Evolutionary conservation across 2,329 filamentous ascomycete genomes (phyloP).

Genomic region (Aspergillus jensenii): DNA sequence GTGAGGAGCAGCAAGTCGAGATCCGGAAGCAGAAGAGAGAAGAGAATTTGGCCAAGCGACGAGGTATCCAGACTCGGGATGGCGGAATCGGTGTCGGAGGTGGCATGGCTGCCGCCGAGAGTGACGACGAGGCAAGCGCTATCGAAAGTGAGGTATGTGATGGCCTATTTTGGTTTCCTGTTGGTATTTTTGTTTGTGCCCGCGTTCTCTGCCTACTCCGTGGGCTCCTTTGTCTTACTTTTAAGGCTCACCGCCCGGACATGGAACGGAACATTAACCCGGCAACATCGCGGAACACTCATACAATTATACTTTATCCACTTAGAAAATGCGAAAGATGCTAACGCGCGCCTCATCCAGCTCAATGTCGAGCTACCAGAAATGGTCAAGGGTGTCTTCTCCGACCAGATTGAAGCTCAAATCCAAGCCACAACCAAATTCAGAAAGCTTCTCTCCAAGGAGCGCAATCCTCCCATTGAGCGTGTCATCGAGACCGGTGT

Average conservation of each 20-base stretch:
- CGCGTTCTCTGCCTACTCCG: background rate
- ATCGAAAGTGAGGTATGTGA: slow-evolving; percentile 90
- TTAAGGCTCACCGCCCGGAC: slow-evolving; percentile 38
- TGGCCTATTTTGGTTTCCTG: slow-evolving; percentile 15
- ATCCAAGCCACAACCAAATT: slow-evolving; percentile 98
- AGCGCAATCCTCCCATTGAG: slow-evolving; percentile 98
- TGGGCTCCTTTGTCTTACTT: slow-evolving; percentile 28
- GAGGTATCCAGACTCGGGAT: slow-evolving; percentile 84
- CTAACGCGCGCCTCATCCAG: slow-evolving; percentile 50
- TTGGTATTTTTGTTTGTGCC: slow-evolving; percentile 4
- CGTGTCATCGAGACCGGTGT: slow-evolving; percentile 99
- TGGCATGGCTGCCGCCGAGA: slow-evolving; percentile 84
- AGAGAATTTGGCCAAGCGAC: slow-evolving; percentile 97
- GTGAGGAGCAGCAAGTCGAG: slow-evolving; percentile 98
- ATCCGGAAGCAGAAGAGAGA: slow-evolving; percentile 98
- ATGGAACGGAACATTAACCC: slow-evolving; percentile 10
- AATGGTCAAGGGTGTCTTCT: slow-evolving; percentile 98
- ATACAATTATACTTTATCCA: background rate
- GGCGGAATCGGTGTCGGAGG: slow-evolving; percentile 55
- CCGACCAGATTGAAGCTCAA: slow-evolving; percentile 95
- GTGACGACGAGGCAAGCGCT: slow-evolving; percentile 92
- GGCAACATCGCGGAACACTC: slow-evolving; percentile 1
- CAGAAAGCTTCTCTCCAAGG: slow-evolving; percentile 95
- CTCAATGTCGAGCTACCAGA: slow-evolving; percentile 96
- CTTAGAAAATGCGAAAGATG: slow-evolving; percentile 6